Base-by-base conservation (phyloP, 768 basidiomycete genomes). In the Cystoderma amianthinum region DNA sequence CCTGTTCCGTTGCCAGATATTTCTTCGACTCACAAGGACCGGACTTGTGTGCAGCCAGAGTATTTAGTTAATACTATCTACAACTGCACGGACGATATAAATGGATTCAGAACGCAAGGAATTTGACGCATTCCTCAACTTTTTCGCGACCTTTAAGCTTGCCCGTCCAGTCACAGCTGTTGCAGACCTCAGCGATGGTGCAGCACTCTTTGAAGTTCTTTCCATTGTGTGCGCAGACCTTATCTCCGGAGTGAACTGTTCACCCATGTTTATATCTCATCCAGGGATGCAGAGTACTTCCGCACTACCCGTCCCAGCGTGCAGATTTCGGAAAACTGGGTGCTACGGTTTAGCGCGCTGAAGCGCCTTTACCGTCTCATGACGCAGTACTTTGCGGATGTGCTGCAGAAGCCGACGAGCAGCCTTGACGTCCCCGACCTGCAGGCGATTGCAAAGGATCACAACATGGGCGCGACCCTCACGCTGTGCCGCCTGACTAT, bases 341-440 rank as follows among this genome's bases (percentile, higher is more conserved):
- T 92, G 43, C 62, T 92, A 22, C 80, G 90, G 10, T 90, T 92
- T 60, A 82, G 74, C 59, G 62, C 83, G 6, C 74, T 94, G 46
- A 94, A 94, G 54, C 78, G 85, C 17, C 71, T 93, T 38, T 93
- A 90, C 61, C 75, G 91, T 34, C 76, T 92, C 28, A 84, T 93
- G 69, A 89, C 86, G 2, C 87, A 90, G 54, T 95, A 92, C 59
- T 86, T 85, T 51, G 76, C 81, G 36, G 84, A 92, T 59, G 76
- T 89, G 2, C 74, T 94, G 16, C 84, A 86, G 53, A 86, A 86
- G 41, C 83, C 85, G 0, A 83, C 85, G 1, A 72, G 74, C 33
- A 71, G 78, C 6, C 72, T 94, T 25, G 86, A 87, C 48, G 90
- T 94, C 7, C 94, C 93, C 9, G 82, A 93, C 64, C 71, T 96